A percentile compares a stretch with the other conserved stretches of the same genome.
Evolutionary conservation across 2,329 filamentous ascomycete genomes (phyloP).

Genomic region (Penicillium fuscoglaucum): DNA sequence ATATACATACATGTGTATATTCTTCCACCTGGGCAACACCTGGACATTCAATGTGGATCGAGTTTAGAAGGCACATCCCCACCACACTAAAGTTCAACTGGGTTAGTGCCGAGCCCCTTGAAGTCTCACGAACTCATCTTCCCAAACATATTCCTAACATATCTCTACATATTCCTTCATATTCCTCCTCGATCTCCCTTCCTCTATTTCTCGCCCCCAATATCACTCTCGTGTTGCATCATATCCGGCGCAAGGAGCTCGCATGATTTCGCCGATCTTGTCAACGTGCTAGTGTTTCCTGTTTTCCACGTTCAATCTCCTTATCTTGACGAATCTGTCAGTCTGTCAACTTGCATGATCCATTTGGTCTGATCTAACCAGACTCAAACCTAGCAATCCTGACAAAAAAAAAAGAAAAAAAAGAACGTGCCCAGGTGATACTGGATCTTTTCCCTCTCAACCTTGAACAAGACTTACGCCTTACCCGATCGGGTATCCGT

Average conservation of each 20-base stretch:
- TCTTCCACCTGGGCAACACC: neutral
- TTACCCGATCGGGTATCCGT: constrained; percentile 10
- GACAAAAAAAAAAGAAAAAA: neutral
- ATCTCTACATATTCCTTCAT: neutral
- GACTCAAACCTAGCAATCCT: neutral
- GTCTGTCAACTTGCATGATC: neutral
- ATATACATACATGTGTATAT: neutral
- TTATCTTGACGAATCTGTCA: neutral
- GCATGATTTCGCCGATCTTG: constrained; percentile 7
- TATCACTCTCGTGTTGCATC: neutral
- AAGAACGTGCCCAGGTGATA: neutral
- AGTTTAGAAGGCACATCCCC: constrained; percentile 2
- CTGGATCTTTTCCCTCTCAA: neutral
- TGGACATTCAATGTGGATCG: neutral
- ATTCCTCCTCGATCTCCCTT: neutral
- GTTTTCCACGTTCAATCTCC: neutral
- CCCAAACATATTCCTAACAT: neutral
- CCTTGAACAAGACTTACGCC: constrained; percentile 1
- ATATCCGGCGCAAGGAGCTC: constrained; percentile 5
- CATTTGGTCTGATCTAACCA: neutral
- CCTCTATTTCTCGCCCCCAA: too few species aligned
- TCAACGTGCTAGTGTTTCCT: neutral
- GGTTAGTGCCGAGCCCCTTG: constrained; percentile 5
- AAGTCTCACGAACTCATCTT: constrained; percentile 5
- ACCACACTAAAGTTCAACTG: constrained; percentile 1